These are phyloP conservation scores for Sphagnum tenellum DNA, from an alignment of 225 moss, liverwort and hornwort species.

Conservation along the genomic window DNA sequence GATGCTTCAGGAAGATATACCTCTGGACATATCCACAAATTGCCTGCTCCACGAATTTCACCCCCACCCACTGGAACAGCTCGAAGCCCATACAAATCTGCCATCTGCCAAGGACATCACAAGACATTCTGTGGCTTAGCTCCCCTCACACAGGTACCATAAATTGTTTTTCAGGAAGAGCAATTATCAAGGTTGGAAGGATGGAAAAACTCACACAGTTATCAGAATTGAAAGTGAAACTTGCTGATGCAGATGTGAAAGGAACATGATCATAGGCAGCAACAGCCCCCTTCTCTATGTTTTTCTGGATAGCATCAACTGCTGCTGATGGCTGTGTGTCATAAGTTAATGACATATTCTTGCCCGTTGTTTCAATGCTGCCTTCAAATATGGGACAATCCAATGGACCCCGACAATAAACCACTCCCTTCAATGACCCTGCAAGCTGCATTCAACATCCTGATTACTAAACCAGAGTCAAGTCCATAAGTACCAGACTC, in stretches of 20 bases:
- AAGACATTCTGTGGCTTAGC: neutral
- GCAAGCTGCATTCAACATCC: conserved; percentile 55
- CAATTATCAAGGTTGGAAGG: neutral
- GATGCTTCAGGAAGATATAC: conserved; percentile 11
- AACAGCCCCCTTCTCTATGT: conserved; percentile 58
- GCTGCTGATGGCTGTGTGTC: conserved; percentile 48
- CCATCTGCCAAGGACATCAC: conserved; percentile 53
- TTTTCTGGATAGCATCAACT: conserved; percentile 47
- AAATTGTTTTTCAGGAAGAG: no score
- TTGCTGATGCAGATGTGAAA: conserved; percentile 70
- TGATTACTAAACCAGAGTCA: neutral
- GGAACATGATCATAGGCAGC: conserved; percentile 92
- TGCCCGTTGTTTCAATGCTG: conserved; percentile 76
- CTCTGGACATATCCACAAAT: conserved; percentile 97
- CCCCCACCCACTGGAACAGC: conserved; percentile 92
- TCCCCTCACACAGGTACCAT: no score
- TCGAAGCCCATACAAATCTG: conserved; percentile 87
- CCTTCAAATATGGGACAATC: conserved; percentile 98
- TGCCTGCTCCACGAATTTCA: conserved; percentile 91
- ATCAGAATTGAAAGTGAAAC: conserved; percentile 94
- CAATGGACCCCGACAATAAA: conserved; percentile 91
- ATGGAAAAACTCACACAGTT: conserved; percentile 65
- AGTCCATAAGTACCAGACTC: neutral
- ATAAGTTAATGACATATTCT: conserved; percentile 53
- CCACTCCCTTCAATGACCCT: conserved; percentile 89